Evolutionary conservation across 2,329 filamentous ascomycete genomes (phyloP), one percentile per base, ranked within the genome.

Genomic region (Hysterium pulicare): DNA sequence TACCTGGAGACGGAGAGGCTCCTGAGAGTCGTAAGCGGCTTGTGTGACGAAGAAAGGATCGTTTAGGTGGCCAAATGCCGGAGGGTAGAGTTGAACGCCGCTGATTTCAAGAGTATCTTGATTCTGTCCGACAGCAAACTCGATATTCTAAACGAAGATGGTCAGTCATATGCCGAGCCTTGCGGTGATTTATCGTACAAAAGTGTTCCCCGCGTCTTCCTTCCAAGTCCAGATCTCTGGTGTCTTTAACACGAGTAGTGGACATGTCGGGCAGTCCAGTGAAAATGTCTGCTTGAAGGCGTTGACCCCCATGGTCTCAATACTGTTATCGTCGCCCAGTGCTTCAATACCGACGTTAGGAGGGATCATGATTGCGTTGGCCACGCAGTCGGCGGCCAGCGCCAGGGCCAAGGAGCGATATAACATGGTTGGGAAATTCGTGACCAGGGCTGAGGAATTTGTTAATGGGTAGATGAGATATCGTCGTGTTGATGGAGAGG

Each of bases 1-100:
- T 13, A 69, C 56, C 23, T 56, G 59, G 9, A 68, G 58, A 32
- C 58, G 57, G 22, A 66, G 42, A 31, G 47, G 50, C 36, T 50
- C 43, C 20, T 58, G 53, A 7, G 57, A 45, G 13, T 53, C 35
- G 16, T 62, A 51, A 33, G 59, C 55, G 16, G 66, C 47, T 38
- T 69, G 64, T 2, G 56, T 58, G 41, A 68, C 51, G 37, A 54
- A 55, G 48, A 65, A 64, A 16, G 59, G 53, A 22, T 60, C 47
- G n/a, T 50, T 41, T 38, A 57, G 51, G 31, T 54, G 48, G 42
- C 52, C 53, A 41, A 67, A 61, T 5, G 54, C 51, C 6, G 66
- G 67, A 13, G 67, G 67, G 42, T 64, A 69, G n/a, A 70, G 58
- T 40, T 61, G 64, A 24, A 55, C 53, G 34, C 61, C 64, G 41